phyloP scores from a whole-genome alignment of 208 protist genomes.

The Wallacemonas collosoma region DNA sequence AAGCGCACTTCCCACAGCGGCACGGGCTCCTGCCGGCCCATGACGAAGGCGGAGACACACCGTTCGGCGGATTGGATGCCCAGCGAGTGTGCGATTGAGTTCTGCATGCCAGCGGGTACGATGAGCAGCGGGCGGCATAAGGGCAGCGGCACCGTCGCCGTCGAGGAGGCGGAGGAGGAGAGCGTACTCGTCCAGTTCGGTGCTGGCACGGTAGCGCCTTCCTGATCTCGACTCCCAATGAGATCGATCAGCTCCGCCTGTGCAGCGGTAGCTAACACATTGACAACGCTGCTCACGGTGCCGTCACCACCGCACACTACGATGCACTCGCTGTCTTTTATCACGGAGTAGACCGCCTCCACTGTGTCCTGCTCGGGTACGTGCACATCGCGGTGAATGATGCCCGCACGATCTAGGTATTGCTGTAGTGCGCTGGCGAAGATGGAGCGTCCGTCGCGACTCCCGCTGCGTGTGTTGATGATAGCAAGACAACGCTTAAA shows the following conservation, averaged over 20 bases:
- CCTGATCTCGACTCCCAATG: too few species aligned
- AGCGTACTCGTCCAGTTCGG: not conserved
- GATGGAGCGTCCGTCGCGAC: slow-evolving; percentile 36
- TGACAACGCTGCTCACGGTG: slow-evolving; percentile 71
- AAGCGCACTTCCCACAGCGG: slow-evolving; percentile 75
- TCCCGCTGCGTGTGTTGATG: slow-evolving; percentile 79
- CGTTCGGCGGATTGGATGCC: slow-evolving; percentile 64
- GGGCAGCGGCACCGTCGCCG: slow-evolving; percentile 14
- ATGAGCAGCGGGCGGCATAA: slow-evolving; percentile 49
- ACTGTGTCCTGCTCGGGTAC: slow-evolving; percentile 47
- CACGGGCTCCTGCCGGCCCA: slow-evolving; percentile 51
- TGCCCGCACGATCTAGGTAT: slow-evolving; percentile 68
- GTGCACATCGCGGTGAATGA: slow-evolving; percentile 63
- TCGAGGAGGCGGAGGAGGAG: not conserved
- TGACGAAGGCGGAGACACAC: slow-evolving; percentile 60
- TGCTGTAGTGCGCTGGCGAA: slow-evolving; percentile 59
- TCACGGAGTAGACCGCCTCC: slow-evolving; percentile 21
- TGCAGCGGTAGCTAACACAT: slow-evolving; percentile 40
- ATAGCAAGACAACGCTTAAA: slow-evolving; percentile 58
- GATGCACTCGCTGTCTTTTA: slow-evolving; percentile 41
- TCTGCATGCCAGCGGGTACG: slow-evolving; percentile 74
- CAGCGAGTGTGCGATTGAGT: slow-evolving; percentile 76
- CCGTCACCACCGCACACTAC: slow-evolving; percentile 80
- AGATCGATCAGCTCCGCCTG: not conserved
- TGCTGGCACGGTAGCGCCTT: too few species aligned